phyloP scores from a whole-genome alignment of 2,329 filamentous ascomycete genomes.

The Penicillium sp. region DNA sequence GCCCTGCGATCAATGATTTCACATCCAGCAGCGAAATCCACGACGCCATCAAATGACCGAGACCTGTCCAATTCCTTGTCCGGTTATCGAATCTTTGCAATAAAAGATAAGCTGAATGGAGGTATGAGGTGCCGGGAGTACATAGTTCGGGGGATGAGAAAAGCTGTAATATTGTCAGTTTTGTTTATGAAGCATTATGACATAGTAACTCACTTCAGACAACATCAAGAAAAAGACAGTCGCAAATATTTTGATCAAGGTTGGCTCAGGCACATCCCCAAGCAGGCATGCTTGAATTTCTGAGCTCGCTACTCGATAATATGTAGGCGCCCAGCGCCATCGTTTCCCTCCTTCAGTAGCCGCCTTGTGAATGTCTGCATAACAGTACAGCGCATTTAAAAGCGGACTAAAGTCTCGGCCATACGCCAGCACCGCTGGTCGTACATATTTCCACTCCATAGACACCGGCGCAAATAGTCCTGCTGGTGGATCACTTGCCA shows the following conservation, averaged over 20 bases:
- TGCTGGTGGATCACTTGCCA: conserved; percentile 29
- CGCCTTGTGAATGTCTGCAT: conserved; percentile 33
- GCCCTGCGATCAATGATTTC: conserved; percentile 37
- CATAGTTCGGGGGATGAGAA: conserved; percentile 30
- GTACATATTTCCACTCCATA: conserved; percentile 36
- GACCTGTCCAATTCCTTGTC: conserved; percentile 30
- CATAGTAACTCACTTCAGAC: conserved; percentile 30
- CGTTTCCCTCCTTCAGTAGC: conserved; percentile 24
- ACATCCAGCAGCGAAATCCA: conserved; percentile 38
- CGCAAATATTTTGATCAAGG: conserved; percentile 28
- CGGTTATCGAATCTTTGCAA: conserved; percentile 31
- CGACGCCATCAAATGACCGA: conserved; percentile 30
- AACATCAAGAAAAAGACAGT: conserved; percentile 37
- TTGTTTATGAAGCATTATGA: not conserved
- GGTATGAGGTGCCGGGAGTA: conserved; percentile 30
- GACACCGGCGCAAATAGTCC: conserved; percentile 32
- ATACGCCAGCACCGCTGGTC: conserved; percentile 25
- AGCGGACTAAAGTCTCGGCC: conserved; percentile 27
- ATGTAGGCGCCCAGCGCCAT: conserved; percentile 31
- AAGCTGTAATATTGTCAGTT: conserved; percentile 17
- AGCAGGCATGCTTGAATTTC: conserved; percentile 31
- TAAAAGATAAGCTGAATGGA: conserved; percentile 31
- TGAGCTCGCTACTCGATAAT: conserved; percentile 32
- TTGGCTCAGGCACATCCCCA: conserved; percentile 26
- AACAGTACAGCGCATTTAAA: conserved; percentile 35